Percentiles rank a stretch among this genome's conserved stretches.
These are phyloP conservation scores for Ascochyta pisi DNA, from an alignment of 2,329 filamentous ascomycete species.

Conservation along the genomic window DNA sequence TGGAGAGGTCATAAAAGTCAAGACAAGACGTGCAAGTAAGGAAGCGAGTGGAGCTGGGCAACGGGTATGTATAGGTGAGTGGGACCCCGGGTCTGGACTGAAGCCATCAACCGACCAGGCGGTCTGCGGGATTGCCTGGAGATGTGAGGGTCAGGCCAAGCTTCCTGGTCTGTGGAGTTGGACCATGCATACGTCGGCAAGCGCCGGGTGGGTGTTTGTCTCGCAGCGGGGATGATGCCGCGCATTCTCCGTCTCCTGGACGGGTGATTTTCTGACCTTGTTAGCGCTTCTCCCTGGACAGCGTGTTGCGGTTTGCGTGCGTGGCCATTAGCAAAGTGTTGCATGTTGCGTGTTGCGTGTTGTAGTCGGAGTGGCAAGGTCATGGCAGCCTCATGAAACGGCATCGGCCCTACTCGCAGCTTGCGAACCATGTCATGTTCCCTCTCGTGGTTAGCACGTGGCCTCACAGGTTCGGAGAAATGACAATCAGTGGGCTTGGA, in stretches of 20 bases:
- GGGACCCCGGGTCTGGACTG: constrained; percentile 1
- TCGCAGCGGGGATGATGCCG: too few species aligned
- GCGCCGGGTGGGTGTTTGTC: not conserved
- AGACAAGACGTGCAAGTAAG: not conserved
- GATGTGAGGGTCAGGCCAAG: constrained; percentile 7
- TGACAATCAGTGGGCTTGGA: not conserved
- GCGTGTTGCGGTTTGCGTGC: not conserved
- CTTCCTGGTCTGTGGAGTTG: not conserved
- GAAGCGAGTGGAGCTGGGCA: not conserved
- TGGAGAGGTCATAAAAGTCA: constrained; percentile 3
- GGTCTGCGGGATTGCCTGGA: not conserved
- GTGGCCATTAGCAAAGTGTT: not conserved
- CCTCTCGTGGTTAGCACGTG: constrained; percentile 3
- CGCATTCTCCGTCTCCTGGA: too few species aligned
- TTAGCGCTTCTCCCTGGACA: too few species aligned
- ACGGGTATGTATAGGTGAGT: constrained; percentile 1
- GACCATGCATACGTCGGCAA: not conserved
- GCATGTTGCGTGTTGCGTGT: not conserved
- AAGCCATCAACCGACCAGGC: constrained; percentile 1
- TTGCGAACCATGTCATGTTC: not conserved
- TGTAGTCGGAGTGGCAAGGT: not conserved
- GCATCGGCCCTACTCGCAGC: constrained; percentile 11
- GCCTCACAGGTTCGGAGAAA: not conserved
- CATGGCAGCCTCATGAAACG: constrained; percentile 11
- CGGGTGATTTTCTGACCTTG: too few species aligned